phyloP scores from a whole-genome alignment of 2,329 filamentous ascomycete species.

The Botrytis pseudocinerea region DNA sequence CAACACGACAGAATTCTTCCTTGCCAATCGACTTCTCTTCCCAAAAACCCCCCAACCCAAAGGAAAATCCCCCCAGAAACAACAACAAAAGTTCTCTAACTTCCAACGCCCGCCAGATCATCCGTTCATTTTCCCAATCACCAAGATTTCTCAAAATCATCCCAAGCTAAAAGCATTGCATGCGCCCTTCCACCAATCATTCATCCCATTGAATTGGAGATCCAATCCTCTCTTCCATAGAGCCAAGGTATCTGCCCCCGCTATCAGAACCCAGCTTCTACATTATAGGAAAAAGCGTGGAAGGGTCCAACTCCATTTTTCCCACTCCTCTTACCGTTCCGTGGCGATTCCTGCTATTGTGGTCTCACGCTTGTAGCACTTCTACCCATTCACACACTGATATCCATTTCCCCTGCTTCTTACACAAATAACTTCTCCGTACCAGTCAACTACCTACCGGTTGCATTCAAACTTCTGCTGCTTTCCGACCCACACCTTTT shows the following conservation, averaged over 20 bases:
- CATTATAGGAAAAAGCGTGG: constrained; percentile 18
- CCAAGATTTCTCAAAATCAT: neutral
- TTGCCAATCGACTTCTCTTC: constrained; percentile 4
- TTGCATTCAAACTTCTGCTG: constrained; percentile 14
- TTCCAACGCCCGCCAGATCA: constrained; percentile 1
- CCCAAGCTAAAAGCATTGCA: neutral
- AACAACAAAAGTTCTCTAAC: neutral
- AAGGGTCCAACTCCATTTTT: constrained; percentile 17
- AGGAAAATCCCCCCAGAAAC: neutral
- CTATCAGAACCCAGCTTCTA: constrained; percentile 14
- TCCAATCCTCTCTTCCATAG: constrained; percentile 1
- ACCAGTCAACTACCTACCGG: constrained; percentile 5
- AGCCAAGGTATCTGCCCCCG: constrained; percentile 6
- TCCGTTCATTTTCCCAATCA: constrained; percentile 1
- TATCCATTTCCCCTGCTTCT: constrained; percentile 17
- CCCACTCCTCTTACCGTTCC: constrained; percentile 18
- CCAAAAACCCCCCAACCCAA: neutral
- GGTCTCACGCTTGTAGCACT: constrained; percentile 15
- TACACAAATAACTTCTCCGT: constrained; percentile 1
- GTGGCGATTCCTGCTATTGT: constrained; percentile 17
- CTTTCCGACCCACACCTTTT: constrained; percentile 22
- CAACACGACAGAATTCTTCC: neutral
- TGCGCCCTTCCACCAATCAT: constrained; percentile 14
- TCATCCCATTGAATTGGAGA: neutral
- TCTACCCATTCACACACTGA: constrained; percentile 16